Evolutionary conservation across 2,329 filamentous ascomycete genomes (phyloP).

Genomic region (Fusarium oligoseptatum): DNA sequence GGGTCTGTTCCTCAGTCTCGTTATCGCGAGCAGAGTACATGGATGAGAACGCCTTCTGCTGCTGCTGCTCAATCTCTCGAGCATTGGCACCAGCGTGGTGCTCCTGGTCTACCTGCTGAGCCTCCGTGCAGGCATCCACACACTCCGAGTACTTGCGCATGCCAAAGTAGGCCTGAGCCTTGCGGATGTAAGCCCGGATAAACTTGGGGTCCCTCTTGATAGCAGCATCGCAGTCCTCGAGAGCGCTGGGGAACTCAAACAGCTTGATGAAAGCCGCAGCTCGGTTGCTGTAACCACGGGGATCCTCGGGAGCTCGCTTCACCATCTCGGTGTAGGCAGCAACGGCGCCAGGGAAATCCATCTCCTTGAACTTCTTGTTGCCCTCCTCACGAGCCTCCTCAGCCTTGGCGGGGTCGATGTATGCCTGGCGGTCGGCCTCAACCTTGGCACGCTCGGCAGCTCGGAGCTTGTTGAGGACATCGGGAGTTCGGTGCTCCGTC

Average conservation of each 20-base stretch:
- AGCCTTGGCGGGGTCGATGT: slow-evolving; percentile 91
- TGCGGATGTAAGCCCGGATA: slow-evolving; percentile 95
- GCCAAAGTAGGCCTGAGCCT: slow-evolving; percentile 93
- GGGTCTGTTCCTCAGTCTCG: slow-evolving; percentile 95
- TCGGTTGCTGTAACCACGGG: slow-evolving; percentile 96
- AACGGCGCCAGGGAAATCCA: slow-evolving; percentile 94
- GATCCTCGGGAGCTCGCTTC: slow-evolving; percentile 93
- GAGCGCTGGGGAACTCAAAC: slow-evolving; percentile 92
- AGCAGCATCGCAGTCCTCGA: slow-evolving; percentile 91
- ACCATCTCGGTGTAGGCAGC: slow-evolving; percentile 97
- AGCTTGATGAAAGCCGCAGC: slow-evolving; percentile 97
- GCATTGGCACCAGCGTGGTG: slow-evolving; percentile 80
- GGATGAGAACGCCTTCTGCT: slow-evolving; percentile 89
- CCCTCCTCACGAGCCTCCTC: slow-evolving; percentile 96
- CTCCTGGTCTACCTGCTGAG: slow-evolving; percentile 80
- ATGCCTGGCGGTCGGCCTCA: slow-evolving; percentile 80
- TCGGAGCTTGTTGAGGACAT: slow-evolving; percentile 92
- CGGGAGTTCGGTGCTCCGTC: slow-evolving; percentile 95
- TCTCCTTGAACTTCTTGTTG: slow-evolving; percentile 97
- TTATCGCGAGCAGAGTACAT: slow-evolving; percentile 94
- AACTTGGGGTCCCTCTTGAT: slow-evolving; percentile 93
- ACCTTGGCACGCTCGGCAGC: slow-evolving; percentile 89
- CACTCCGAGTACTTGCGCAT: slow-evolving; percentile 99
- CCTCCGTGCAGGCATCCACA: slow-evolving; percentile 88
- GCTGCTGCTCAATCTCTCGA: slow-evolving; percentile 92